These are phyloP conservation scores for Globisporangium rhizosaccharum DNA, from an alignment of 352 stramenopile genomes.

Conservation along the genomic window DNA sequence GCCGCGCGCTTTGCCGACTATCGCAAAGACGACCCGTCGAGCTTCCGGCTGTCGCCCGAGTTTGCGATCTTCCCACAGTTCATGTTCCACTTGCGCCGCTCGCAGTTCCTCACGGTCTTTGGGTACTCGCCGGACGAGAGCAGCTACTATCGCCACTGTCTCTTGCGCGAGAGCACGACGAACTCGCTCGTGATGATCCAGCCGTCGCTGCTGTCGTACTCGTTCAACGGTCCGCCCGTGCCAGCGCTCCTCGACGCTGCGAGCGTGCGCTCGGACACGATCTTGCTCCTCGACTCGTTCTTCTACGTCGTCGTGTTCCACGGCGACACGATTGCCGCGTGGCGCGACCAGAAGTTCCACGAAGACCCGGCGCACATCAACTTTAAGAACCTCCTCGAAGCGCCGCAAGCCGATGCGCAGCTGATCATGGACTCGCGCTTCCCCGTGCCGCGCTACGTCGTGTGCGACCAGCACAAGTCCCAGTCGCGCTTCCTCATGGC, in stretches of 20 bases:
- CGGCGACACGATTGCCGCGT: constrained; percentile 98
- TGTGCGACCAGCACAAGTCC: constrained; percentile 99
- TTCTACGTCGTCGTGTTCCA: constrained; percentile 99
- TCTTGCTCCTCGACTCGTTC: constrained; percentile 99
- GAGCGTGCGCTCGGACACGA: constrained; percentile 96
- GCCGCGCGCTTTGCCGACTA: constrained; percentile 99
- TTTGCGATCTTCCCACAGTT: constrained; percentile 99
- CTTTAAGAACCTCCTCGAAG: constrained; percentile 98
- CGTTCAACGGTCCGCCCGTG: constrained; percentile 89
- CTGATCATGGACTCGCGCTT: constrained; percentile 99
- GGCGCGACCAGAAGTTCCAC: constrained; percentile 96
- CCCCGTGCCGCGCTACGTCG: constrained; percentile 98
- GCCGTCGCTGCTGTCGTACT: constrained; percentile 98
- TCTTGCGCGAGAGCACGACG: constrained; percentile 95
- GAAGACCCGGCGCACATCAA: constrained; percentile 94
- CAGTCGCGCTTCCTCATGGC: constrained; percentile 99
- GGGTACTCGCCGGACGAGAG: constrained; percentile 99
- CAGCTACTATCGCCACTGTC: constrained; percentile 93
- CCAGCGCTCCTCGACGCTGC: constrained; percentile 86
- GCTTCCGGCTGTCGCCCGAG: constrained; percentile 95
- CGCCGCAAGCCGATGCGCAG: constrained; percentile 96
- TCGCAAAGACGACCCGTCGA: constrained; percentile 95
- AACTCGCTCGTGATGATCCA: constrained; percentile 99
- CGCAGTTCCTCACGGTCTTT: constrained; percentile 99
- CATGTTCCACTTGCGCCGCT: constrained; percentile 99